phyloP scores from a whole-genome alignment of 148 eudicot species.

The Spergularia marina region DNA sequence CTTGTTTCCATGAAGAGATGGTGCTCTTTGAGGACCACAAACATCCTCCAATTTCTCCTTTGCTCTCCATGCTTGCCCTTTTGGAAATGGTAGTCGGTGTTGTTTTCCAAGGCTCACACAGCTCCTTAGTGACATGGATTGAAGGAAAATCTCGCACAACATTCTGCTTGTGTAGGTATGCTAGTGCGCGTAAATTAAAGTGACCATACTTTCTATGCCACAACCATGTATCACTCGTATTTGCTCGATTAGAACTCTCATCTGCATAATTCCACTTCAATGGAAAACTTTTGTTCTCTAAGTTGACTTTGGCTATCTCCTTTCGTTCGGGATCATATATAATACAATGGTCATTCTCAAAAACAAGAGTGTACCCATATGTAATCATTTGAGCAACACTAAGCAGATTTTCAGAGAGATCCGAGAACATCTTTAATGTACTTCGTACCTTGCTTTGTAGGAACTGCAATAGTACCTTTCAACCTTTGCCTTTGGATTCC shows the following conservation, averaged over 20 bases:
- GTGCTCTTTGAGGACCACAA: no score
- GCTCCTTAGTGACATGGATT: neutral
- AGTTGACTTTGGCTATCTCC: neutral
- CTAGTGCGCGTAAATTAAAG: slow-evolving; percentile 5
- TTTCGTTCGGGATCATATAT: neutral
- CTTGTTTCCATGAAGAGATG: no score
- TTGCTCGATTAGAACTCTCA: neutral
- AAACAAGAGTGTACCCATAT: slow-evolving; percentile 1
- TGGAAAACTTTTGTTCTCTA: slow-evolving; percentile 12
- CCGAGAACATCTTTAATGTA: slow-evolving; percentile 10
- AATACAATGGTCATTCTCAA: neutral
- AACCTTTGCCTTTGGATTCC: neutral
- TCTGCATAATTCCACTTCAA: neutral
- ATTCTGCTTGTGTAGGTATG: neutral
- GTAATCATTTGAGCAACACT: slow-evolving; percentile 21
- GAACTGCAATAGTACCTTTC: slow-evolving; percentile 10
- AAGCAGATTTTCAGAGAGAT: slow-evolving; percentile 14
- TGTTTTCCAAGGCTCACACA: neutral
- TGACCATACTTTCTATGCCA: slow-evolving; percentile 29
- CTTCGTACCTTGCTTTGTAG: slow-evolving; percentile 18
- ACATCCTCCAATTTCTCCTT: neutral
- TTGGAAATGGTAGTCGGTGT: neutral
- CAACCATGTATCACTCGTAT: slow-evolving; percentile 11
- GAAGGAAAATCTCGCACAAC: neutral
- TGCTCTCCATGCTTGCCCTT: neutral